Percentiles rank a stretch among this genome's conserved stretches.
Evolutionary conservation across 208 protist genomes (phyloP).

Genomic region (Kentomonas sorsogonicus): DNA sequence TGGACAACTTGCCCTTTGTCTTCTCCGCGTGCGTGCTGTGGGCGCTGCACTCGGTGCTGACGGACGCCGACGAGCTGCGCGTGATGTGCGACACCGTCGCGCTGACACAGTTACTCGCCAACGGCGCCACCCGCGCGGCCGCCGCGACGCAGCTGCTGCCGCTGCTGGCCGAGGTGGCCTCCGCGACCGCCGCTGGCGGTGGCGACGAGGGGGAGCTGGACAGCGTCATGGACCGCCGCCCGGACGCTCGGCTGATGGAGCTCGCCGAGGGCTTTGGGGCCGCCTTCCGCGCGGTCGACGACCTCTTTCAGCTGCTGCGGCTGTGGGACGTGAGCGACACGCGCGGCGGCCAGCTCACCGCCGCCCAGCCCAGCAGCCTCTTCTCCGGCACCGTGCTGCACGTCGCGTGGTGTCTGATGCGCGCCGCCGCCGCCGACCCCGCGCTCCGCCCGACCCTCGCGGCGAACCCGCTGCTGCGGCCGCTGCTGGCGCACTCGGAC

Average conservation of each 20-base stretch:
- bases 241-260: slow-evolving; percentile 1
- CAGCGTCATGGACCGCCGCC: not conserved
- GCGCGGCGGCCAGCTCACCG: not conserved
- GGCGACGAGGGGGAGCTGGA: not conserved
- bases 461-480: not conserved
- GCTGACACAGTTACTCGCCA: not conserved
- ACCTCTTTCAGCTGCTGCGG: slow-evolving; percentile 6
- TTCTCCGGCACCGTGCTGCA: slow-evolving; percentile 14
- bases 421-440: not conserved
- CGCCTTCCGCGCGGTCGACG: not conserved
- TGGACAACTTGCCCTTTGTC: not conserved
- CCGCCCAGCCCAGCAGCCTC: not conserved
- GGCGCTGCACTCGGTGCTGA: slow-evolving; percentile 5
- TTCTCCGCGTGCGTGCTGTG: slow-evolving; percentile 10
- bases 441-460: not conserved
- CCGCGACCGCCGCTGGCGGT: not conserved
- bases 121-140: too few species aligned
- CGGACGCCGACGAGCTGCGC: slow-evolving; percentile 1
- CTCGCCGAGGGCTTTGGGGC: slow-evolving; percentile 1
- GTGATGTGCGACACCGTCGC: not conserved
- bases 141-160: not conserved
- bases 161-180: not conserved
- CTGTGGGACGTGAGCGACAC: not conserved
- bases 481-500: not conserved
- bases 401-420: not conserved